These are phyloP conservation scores for Inosperma sp. DNA, from an alignment of 768 basidiomycete genomes.

Conservation along the genomic window DNA sequence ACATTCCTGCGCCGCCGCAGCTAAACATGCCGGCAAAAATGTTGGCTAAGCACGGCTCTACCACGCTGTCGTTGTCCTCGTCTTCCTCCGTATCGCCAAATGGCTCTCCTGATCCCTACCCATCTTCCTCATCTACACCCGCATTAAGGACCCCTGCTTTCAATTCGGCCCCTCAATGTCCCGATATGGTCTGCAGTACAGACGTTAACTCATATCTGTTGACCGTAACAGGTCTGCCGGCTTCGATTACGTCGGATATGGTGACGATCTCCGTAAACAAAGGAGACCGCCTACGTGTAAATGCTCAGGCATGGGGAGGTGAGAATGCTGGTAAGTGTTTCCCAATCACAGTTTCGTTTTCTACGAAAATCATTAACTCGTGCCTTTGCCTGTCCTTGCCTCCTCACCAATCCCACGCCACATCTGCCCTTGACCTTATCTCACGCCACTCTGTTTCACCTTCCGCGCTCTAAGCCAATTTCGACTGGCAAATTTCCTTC, in stretches of 20 bases:
- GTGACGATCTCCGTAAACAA: conserved; percentile 58
- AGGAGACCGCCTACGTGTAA: conserved; percentile 51
- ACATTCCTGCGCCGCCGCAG: conserved; percentile 27
- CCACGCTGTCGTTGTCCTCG: conserved; percentile 15
- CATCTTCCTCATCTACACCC: too few relatives aligned
- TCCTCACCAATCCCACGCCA: background rate
- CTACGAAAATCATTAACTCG: too few relatives aligned
- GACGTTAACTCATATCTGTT: conserved; percentile 40
- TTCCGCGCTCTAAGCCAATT: background rate
- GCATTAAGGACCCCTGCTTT: too few relatives aligned
- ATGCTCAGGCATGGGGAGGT: conserved; percentile 61
- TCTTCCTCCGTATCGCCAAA: conserved; percentile 10
- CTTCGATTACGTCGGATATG: conserved; percentile 52
- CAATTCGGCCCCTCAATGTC: too few relatives aligned
- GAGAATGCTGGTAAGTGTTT: conserved; percentile 51
- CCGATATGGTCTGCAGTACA: conserved; percentile 38
- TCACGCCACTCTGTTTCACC: background rate
- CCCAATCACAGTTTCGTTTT: too few relatives aligned
- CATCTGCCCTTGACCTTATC: background rate
- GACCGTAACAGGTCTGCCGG: conserved; percentile 29
- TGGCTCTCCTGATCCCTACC: conserved; percentile 5
- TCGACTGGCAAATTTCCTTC: conserved; percentile 5
- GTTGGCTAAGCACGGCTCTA: too few relatives aligned
- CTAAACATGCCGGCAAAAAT: conserved; percentile 14
- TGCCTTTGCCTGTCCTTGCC: too few relatives aligned